Percentiles rank a stretch among this genome's conserved stretches.
These are phyloP conservation scores for Penicillium palitans DNA, from an alignment of 2,329 filamentous ascomycete species.

Conservation along the genomic window DNA sequence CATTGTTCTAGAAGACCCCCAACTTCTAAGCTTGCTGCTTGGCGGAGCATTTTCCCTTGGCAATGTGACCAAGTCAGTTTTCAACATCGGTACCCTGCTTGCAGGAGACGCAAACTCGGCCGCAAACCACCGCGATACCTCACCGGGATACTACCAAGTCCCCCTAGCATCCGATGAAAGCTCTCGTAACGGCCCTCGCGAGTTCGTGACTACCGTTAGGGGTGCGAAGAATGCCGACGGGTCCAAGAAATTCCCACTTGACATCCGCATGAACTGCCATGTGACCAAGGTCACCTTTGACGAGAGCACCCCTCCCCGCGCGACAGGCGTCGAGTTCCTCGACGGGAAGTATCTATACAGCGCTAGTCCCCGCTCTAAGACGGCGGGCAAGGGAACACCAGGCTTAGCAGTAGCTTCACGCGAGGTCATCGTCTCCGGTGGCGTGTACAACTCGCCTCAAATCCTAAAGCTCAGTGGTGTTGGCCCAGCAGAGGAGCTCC, in stretches of 20 bases:
- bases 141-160: slow-evolving; percentile 58
- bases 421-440: slow-evolving; percentile 52
- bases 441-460: slow-evolving; percentile 65
- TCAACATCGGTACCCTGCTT: slow-evolving; percentile 50
- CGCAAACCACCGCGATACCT: slow-evolving; percentile 47
- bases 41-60: slow-evolving; percentile 57
- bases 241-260: slow-evolving; percentile 53
- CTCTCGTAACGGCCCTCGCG: slow-evolving; percentile 41
- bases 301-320: slow-evolving; percentile 40
- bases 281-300: slow-evolving; percentile 52
- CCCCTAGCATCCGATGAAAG: slow-evolving; percentile 48
- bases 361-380: slow-evolving; percentile 43
- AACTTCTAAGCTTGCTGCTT: slow-evolving; percentile 55
- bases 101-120: slow-evolving; percentile 56
- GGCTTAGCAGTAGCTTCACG: slow-evolving; percentile 46
- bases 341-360: slow-evolving; percentile 50
- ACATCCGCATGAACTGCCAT: slow-evolving; percentile 52
- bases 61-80: slow-evolving; percentile 43
- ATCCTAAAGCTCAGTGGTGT: slow-evolving; percentile 66
- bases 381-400: slow-evolving; percentile 32
- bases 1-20: slow-evolving; percentile 53
- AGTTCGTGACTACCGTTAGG: slow-evolving; percentile 37
- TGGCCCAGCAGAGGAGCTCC: slow-evolving; percentile 56
- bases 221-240: slow-evolving; percentile 29
- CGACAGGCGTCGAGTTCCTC: slow-evolving; percentile 53